Evolutionary conservation across 495 filamentous ascomycete species (phyloP).

Genomic region (Aspergillus egyptiacus): DNA sequence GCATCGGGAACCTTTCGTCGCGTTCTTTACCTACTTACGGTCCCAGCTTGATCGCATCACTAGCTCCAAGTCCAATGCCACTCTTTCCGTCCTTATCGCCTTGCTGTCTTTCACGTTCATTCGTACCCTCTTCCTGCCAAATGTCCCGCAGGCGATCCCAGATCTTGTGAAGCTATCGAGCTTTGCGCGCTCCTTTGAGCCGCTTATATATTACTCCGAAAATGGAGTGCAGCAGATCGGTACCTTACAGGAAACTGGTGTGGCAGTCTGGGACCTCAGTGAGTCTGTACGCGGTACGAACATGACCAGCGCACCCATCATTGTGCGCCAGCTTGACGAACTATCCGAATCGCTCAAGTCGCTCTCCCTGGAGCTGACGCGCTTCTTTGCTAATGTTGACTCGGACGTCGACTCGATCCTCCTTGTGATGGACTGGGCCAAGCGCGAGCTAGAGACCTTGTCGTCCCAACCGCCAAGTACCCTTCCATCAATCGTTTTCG

Average conservation of each 20-base stretch:
- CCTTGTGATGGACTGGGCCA: conserved; percentile 91
- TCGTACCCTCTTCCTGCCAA: conserved; percentile 62
- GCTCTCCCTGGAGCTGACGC: conserved; percentile 72
- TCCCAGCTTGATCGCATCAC: conserved; percentile 45
- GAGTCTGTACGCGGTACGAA: conserved; percentile 84
- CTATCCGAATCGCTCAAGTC: conserved; percentile 76
- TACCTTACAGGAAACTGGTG: conserved; percentile 79
- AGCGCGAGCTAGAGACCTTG: conserved; percentile 64
- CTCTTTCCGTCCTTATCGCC: conserved; percentile 51
- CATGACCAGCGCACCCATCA: conserved; percentile 79
- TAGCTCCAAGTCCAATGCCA: conserved; percentile 59
- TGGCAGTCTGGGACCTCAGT: conserved; percentile 87
- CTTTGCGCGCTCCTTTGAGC: conserved; percentile 83
- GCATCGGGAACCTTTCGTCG: conserved; percentile 79
- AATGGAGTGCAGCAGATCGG: conserved; percentile 77
- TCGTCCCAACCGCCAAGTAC: conserved; percentile 47
- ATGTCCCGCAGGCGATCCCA: conserved; percentile 61
- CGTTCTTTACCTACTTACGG: conserved; percentile 58
- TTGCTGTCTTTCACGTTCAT: conserved; percentile 55
- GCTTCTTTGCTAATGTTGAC: conserved; percentile 87
- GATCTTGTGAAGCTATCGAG: conserved; percentile 86
- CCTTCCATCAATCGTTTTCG: conserved; percentile 59
- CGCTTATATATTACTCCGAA: conserved; percentile 86
- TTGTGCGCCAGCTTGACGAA: conserved; percentile 76
- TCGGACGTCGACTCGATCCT: conserved; percentile 87